These are phyloP conservation scores for Eucalyptus regnans DNA, from an alignment of 345 rosid species.

Conservation along the genomic window DNA sequence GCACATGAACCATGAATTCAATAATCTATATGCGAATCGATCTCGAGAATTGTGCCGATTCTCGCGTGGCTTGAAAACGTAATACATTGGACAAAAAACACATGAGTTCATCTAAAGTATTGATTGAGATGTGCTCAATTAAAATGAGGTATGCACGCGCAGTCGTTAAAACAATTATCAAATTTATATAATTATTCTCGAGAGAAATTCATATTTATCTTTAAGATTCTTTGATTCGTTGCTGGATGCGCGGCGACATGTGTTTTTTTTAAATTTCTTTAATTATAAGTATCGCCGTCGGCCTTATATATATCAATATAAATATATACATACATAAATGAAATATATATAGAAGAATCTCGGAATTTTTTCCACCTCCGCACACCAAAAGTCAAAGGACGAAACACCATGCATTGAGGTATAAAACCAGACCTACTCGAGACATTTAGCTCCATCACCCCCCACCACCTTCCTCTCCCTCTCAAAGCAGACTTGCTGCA, in stretches of 20 bases:
- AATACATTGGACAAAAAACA: too few species aligned
- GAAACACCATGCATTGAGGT: not conserved
- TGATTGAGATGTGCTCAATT: not conserved
- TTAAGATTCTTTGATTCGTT: not conserved
- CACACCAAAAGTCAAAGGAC: not conserved
- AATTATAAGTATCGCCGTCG: rapidly evolving
- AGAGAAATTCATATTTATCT: too few species aligned
- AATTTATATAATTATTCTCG: rapidly evolving
- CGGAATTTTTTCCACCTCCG: not conserved
- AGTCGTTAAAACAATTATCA: too few species aligned
- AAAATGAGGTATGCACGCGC: not conserved
- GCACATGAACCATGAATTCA: not conserved
- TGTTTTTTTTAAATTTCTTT: too few species aligned
- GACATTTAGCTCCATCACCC: not conserved
- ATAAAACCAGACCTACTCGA: not conserved
- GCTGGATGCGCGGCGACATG: rapidly evolving
- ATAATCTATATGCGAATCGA: not conserved
- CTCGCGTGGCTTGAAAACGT: not conserved
- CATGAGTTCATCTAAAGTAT: not conserved
- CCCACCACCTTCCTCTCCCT: not conserved
- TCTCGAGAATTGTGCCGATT: not conserved
- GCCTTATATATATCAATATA: too few species aligned
- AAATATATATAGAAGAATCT: too few species aligned
- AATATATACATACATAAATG: too few species aligned
- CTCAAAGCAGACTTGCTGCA: not conserved